A percentile compares a stretch with the other conserved stretches of the same genome.
Evolutionary conservation across 352 stramenopile genomes (phyloP).

Genomic region (Thalassiosira mediterranea): DNA sequence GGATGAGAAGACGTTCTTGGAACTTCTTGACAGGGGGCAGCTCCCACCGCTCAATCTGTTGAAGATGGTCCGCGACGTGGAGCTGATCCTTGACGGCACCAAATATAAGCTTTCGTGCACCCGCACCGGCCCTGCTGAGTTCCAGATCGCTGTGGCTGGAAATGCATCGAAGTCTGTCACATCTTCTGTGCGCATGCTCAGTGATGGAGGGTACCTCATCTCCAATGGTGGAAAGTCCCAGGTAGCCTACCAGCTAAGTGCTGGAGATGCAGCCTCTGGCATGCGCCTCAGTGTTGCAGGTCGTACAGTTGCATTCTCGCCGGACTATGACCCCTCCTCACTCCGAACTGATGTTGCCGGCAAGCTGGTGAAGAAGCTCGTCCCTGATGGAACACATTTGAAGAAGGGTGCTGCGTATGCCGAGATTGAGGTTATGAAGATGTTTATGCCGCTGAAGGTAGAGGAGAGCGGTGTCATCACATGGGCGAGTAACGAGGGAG

Average conservation of each 20-base stretch:
- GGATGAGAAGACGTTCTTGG: slow-evolving; percentile 72
- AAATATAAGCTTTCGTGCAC: slow-evolving; percentile 96
- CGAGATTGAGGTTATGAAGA: slow-evolving; percentile 99
- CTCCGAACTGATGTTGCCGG: slow-evolving; percentile 97
- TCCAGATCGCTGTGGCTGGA: slow-evolving; percentile 89
- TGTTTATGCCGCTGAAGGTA: slow-evolving; percentile 99
- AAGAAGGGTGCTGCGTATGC: slow-evolving; percentile 87
- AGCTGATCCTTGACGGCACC: slow-evolving; percentile 98
- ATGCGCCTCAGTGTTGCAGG: slow-evolving; percentile 80
- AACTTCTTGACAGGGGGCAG: slow-evolving; percentile 86
- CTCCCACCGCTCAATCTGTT: slow-evolving; percentile 90
- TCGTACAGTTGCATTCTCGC: slow-evolving; percentile 96
- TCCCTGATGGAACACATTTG: slow-evolving; percentile 92
- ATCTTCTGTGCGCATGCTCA: slow-evolving; percentile 94
- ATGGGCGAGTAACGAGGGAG: slow-evolving; percentile 95
- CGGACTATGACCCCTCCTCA: slow-evolving; percentile 98
- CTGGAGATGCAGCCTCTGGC: slow-evolving; percentile 68
- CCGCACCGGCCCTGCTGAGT: slow-evolving; percentile 90
- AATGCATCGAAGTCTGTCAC: slow-evolving; percentile 69
- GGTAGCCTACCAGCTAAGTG: slow-evolving; percentile 93
- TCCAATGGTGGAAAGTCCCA: slow-evolving; percentile 95
- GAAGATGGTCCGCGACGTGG: slow-evolving; percentile 86
- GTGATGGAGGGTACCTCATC: slow-evolving; percentile 98
- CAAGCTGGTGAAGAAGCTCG: slow-evolving; percentile 99
- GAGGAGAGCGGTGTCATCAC: slow-evolving; percentile 94